A percentile compares a stretch with the other conserved stretches of the same genome.
These are phyloP conservation scores for Starmerella bombi DNA, from an alignment of 805 yeast genomes.

Conservation along the genomic window DNA sequence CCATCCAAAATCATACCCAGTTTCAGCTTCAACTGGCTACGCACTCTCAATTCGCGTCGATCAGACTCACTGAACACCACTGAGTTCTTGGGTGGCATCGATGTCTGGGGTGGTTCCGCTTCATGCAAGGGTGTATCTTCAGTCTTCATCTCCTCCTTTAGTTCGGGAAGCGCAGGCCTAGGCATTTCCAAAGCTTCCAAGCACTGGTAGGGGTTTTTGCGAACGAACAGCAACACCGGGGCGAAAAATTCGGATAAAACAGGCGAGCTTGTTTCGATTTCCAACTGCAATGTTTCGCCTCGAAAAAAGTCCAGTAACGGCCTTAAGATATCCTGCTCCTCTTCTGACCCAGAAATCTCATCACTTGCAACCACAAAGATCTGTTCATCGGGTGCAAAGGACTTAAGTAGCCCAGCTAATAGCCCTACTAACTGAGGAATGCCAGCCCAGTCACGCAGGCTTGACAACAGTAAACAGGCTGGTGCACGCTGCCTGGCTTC, in stretches of 20 bases:
- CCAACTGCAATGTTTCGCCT: slow-evolving; percentile 33
- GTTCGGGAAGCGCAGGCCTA: slow-evolving; percentile 10
- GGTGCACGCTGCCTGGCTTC: slow-evolving; percentile 89
- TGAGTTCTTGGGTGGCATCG: neutral
- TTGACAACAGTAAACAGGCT: slow-evolving; percentile 70
- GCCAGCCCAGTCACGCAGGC: slow-evolving; percentile 55
- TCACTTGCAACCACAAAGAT: slow-evolving; percentile 63
- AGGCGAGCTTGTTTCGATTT: slow-evolving; percentile 23
- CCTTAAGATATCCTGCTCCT: slow-evolving; percentile 36
- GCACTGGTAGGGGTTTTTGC: slow-evolving; percentile 58
- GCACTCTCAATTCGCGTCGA: slow-evolving; percentile 59
- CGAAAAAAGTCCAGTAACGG: slow-evolving; percentile 41
- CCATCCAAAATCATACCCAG: slow-evolving; percentile 80
- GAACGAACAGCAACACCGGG: slow-evolving; percentile 40
- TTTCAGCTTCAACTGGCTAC: slow-evolving; percentile 73
- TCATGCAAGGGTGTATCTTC: neutral
- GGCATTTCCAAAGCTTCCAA: slow-evolving; percentile 44
- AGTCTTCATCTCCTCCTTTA: neutral
- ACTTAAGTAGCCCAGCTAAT: slow-evolving; percentile 51
- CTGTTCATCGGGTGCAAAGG: slow-evolving; percentile 57
- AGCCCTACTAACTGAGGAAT: slow-evolving; percentile 55
- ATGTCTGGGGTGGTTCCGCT: neutral
- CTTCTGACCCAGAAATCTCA: slow-evolving; percentile 30
- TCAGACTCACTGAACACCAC: slow-evolving; percentile 22
- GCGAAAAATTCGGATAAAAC: slow-evolving; percentile 48